Base-by-base conservation (phyloP, 257 asterid species). In the Plantago ovata region DNA sequence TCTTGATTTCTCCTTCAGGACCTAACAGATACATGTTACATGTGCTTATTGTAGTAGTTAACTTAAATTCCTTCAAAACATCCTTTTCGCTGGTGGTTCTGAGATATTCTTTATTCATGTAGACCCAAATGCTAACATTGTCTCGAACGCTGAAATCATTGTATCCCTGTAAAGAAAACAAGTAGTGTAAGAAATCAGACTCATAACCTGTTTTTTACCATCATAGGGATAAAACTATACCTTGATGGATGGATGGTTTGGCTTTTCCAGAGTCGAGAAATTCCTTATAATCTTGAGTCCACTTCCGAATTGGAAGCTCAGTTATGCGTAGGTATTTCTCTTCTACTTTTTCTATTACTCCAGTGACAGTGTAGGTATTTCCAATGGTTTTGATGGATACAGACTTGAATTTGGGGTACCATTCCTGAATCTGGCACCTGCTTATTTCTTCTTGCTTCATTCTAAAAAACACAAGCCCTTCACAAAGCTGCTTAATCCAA, bases 221-320 rank as follows among this genome's bases (percentile, higher is more conserved):
- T n/a, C n/a, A n/a, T n/a, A n/a, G n/a, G 11, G 53, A 32, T 13
- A 39, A 43, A 28, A 39, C 28, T 39, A 24, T 75, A 88, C 98
- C 95, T 79, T 79, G 62, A 93, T 78, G 66, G 89, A 93, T 0
- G 89, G 89, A 65, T 89, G 96, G 71, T 80, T 83, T 74, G 80
- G 73, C 69, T 86, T 84, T 15, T 80, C 88, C 72, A 14, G 95
- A 82, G 74, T 89, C 93, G 63, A 92, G 55, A 71, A 86, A 93
- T 51, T 86, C 97, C 81, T 93, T 86, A 73, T 89, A 93, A 67
- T 89, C 99, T 52, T 81, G 88, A 46, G 95, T 89, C 99, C 99
- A 93, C 75, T 61, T 89, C 54, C 97, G 75, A 59, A 89, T 58
- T 12, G 99, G 99, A 53, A 93, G 92, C 74, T 93, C 99, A 12